phyloP scores from a whole-genome alignment of 345 rosid genomes.

The Heritiera fomes region DNA sequence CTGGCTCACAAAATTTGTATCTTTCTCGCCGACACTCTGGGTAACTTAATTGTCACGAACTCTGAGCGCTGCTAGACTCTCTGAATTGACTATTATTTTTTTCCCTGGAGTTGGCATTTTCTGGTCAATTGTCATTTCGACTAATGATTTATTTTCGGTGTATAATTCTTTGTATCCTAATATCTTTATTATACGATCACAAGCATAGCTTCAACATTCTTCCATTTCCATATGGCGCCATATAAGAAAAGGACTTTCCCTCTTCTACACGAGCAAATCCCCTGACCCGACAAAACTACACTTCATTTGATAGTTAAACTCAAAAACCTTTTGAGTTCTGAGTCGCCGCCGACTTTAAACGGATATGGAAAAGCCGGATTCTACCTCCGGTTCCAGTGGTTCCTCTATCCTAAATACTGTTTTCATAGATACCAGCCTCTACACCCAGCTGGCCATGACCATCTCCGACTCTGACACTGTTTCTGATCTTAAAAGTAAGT shows the following conservation, averaged over 20 bases:
- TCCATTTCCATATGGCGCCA: not conserved
- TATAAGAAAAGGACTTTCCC: not conserved
- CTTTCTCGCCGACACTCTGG: not conserved
- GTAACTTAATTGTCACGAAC: not conserved
- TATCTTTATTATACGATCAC: not conserved
- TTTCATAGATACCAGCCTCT: conserved; percentile 61
- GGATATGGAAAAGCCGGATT: conserved; percentile 29
- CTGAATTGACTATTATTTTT: not conserved
- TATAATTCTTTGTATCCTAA: too few relatives aligned
- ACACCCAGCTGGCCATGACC: conserved; percentile 50
- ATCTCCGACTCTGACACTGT: conserved; percentile 55
- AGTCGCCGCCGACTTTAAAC: not conserved
- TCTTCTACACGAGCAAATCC: not conserved
- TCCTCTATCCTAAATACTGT: conserved; percentile 28
- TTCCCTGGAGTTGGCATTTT: not conserved
- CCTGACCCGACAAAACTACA: not conserved
- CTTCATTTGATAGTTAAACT: not conserved
- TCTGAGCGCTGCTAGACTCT: not conserved
- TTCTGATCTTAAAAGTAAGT: conserved; percentile 56
- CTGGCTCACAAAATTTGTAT: not conserved
- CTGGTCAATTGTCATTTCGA: not conserved
- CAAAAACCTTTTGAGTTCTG: not conserved
- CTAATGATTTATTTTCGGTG: too few relatives aligned
- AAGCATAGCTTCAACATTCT: too few relatives aligned
- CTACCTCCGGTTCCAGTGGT: conserved; percentile 23